These are phyloP conservation scores for Chalaropsis ovoidea DNA, from an alignment of 2,329 filamentous ascomycete genomes.

Conservation along the genomic window DNA sequence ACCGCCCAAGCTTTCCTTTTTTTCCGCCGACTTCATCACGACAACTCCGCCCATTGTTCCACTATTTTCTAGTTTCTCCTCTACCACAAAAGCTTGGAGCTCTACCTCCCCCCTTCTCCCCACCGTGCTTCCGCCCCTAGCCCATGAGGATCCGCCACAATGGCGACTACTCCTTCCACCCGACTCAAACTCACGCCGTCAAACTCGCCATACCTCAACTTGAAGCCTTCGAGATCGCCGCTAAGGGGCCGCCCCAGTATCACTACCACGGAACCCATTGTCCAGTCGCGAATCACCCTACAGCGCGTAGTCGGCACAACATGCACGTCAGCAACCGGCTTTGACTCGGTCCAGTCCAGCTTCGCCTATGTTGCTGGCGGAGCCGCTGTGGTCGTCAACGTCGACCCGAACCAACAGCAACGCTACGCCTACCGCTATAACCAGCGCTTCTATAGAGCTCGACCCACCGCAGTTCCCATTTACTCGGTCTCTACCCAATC, in stretches of 20 bases:
- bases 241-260: conserved; percentile 37
- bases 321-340: conserved; percentile 70
- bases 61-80: background rate
- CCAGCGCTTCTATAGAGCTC: conserved; percentile 84
- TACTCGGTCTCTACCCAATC: conserved; percentile 46
- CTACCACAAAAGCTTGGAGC: conserved; percentile 5
- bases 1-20: conserved; percentile 14
- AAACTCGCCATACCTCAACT: conserved; percentile 56
- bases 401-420: conserved; percentile 49
- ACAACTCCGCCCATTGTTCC: background rate
- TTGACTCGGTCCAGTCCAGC: conserved; percentile 65
- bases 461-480: conserved; percentile 62
- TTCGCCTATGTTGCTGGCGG: conserved; percentile 92
- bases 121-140: conserved; percentile 26
- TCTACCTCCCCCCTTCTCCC: background rate
- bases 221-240: conserved; percentile 54
- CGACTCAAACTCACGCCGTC: conserved; percentile 63
- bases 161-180: conserved; percentile 49
- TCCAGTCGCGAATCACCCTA: conserved; percentile 56
- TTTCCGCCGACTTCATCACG: background rate
- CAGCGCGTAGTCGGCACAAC: conserved; percentile 86
- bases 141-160: conserved; percentile 44
- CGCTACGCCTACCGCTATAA: conserved; percentile 35
- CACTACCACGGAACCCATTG: conserved; percentile 35
- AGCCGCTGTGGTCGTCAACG: conserved; percentile 77